These are phyloP conservation scores for Cladophialophora chaetospira DNA, from an alignment of 2,329 filamentous ascomycete species.

Conservation along the genomic window DNA sequence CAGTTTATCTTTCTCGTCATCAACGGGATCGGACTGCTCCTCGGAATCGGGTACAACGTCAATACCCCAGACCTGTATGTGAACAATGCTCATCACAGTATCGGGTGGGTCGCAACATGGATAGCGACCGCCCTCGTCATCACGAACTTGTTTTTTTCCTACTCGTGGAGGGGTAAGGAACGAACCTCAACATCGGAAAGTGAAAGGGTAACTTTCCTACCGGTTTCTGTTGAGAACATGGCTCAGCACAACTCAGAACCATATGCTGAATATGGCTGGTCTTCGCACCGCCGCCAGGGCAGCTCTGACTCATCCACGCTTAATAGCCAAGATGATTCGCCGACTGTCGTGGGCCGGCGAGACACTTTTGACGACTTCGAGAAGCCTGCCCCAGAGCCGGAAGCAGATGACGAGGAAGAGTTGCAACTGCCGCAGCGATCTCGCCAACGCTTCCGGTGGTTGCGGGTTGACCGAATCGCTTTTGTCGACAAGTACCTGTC, in stretches of 20 bases:
- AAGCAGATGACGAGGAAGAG: slow-evolving; percentile 50
- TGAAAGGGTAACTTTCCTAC: slow-evolving; percentile 64
- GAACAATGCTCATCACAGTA: slow-evolving; percentile 83
- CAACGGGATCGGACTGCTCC: slow-evolving; percentile 65
- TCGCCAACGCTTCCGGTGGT: slow-evolving; percentile 30
- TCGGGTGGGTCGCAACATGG: slow-evolving; percentile 81
- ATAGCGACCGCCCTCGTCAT: slow-evolving; percentile 70
- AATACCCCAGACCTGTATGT: slow-evolving; percentile 83
- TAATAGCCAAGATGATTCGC: slow-evolving; percentile 66
- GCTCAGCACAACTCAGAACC: slow-evolving; percentile 51
- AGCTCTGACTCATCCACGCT: slow-evolving; percentile 71
- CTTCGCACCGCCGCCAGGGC: slow-evolving; percentile 72
- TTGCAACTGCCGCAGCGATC: slow-evolving; percentile 42
- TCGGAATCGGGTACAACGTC: slow-evolving; percentile 73
- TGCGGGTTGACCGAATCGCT: slow-evolving; percentile 44
- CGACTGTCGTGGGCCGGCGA: slow-evolving; percentile 51
- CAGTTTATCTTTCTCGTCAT: slow-evolving; percentile 69
- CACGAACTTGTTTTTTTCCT: slow-evolving; percentile 65
- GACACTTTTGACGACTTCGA: slow-evolving; percentile 55
- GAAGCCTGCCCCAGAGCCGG: slow-evolving; percentile 43
- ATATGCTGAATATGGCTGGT: slow-evolving; percentile 57
- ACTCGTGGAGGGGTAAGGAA: slow-evolving; percentile 54
- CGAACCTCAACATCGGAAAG: slow-evolving; percentile 38
- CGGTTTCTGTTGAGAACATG: slow-evolving; percentile 60
- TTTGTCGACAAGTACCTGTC: slow-evolving; percentile 56